Evolutionary conservation across 2,329 filamentous ascomycete species (phyloP), one percentile per base, ranked within the genome.

Genomic region (Penicillium sp.): DNA sequence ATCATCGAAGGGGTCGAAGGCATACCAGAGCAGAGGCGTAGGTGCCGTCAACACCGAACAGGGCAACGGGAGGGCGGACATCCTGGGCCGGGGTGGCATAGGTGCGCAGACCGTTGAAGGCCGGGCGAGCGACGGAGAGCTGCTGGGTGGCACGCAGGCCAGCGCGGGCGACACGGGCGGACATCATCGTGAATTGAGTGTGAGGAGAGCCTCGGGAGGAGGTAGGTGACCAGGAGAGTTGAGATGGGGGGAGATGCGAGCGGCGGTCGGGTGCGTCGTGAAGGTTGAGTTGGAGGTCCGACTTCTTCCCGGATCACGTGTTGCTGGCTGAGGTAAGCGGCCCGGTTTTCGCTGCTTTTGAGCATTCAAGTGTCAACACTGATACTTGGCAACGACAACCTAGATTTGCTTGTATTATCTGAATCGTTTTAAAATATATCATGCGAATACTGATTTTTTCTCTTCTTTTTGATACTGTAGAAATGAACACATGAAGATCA

Each of bases 1-100:
- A 21, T 47, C 21, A 52, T 33, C 43, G 50, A 59, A 43, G 51
- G 49, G 54, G 26, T 53, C 45, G 51, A 25, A 37, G 48, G 77
- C 91, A 78, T 93, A 99, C 95, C 88, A 99, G 85, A 83, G 95
- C 95, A 82, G 89, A 92, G 77, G 95, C 95, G 83, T 99, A 99
- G 77, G 93, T 98, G 80, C 95, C 95, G 80, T 98, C 95, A 75
- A 99, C 83, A 71, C 95, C 95, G 81, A 92, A 99, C 74, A 99
- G 86, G 71, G 93, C 86, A 75, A 97, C 84, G 68, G 95, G 95
- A 71, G 93, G 88, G 84, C 91, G 93, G 77, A 87, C 80, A 61
- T 88, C 86, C 76, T 86, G 81, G 72, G 83, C 77, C 69, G 86
- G 77, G 72, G 85, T 82, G 71, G 92, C 92, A 80, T 92, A 97